Percentiles rank a stretch among this genome's conserved stretches.
Conservation (phyloP, 1,139 yeast species). For the Lodderomyces margitis region DNA sequence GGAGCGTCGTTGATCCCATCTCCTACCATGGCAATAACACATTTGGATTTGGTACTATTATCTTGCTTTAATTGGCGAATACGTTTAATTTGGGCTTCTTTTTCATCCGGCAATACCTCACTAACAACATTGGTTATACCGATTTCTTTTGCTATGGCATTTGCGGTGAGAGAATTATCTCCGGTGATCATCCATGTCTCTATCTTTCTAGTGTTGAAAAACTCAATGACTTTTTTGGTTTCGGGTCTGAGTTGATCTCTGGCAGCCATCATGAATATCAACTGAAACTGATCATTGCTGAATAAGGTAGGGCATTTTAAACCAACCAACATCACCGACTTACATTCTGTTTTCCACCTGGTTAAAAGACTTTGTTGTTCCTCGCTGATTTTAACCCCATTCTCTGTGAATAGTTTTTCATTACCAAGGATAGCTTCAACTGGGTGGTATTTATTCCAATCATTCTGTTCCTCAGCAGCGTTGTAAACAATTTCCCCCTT, state of each 20-base stretch:
- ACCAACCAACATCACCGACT: conserved; percentile 61
- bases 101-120: conserved; percentile 72
- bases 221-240: conserved; percentile 49
- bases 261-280: conserved; percentile 53
- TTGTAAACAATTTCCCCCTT: conserved; percentile 38
- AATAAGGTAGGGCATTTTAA: conserved; percentile 29
- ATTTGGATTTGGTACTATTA: conserved; percentile 9
- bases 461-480: conserved; percentile 16
- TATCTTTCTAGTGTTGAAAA: conserved; percentile 44
- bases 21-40: conserved; percentile 51
- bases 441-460: conserved; percentile 32
- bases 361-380: conserved; percentile 30
- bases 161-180: conserved; percentile 66
- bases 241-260: conserved; percentile 68
- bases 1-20: conserved; percentile 68
- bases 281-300: conserved; percentile 29
- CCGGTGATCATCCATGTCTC: conserved; percentile 75
- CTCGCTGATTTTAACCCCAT: conserved; percentile 27
- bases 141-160: conserved; percentile 62
- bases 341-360: conserved; percentile 61
- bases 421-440: conserved; percentile 60
- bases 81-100: conserved; percentile 57
- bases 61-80: conserved; percentile 41
- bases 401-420: conserved; percentile 52
- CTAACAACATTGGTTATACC: conserved; percentile 68